phyloP scores from a whole-genome alignment of 495 filamentous ascomycete species.

The Penicillium lividum region DNA sequence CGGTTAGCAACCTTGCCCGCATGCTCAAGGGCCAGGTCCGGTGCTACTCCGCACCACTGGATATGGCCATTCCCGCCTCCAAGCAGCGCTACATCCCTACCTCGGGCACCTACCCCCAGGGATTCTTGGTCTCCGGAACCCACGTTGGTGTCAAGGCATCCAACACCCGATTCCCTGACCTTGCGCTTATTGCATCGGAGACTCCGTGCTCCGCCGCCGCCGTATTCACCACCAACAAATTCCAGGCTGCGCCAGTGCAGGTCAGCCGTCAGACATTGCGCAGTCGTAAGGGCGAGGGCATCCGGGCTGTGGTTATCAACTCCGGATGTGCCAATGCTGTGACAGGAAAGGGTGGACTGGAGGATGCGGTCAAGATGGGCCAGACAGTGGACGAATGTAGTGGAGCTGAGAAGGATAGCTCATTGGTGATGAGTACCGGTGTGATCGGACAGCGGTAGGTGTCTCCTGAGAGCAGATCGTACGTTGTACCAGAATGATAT shows the following conservation, averaged over 20 bases:
- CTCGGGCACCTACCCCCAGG: conserved; percentile 81
- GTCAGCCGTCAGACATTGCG: conserved; percentile 73
- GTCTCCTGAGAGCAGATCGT: neutral
- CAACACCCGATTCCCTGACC: conserved; percentile 85
- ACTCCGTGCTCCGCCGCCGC: conserved; percentile 88
- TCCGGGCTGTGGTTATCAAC: conserved; percentile 87
- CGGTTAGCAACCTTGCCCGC: conserved; percentile 34
- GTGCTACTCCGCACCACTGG: conserved; percentile 62
- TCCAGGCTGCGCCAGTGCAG: conserved; percentile 92
- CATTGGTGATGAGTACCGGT: conserved; percentile 95
- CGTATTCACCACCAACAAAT: conserved; percentile 97
- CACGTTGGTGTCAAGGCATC: conserved; percentile 92
- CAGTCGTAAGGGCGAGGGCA: conserved; percentile 63
- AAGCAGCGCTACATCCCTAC: conserved; percentile 89
- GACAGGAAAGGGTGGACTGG: conserved; percentile 85
- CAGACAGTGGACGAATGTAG: conserved; percentile 68
- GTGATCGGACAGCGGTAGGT: conserved; percentile 89
- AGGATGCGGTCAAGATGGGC: conserved; percentile 87
- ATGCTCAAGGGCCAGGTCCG: conserved; percentile 49
- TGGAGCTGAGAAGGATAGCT: conserved; percentile 63
- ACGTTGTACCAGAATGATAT: neutral
- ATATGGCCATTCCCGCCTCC: conserved; percentile 63
- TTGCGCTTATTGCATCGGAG: conserved; percentile 86
- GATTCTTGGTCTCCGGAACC: conserved; percentile 83
- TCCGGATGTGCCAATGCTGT: conserved; percentile 97